Conservation (phyloP, 441 rosid genomes). For the Croton setiger region DNA sequence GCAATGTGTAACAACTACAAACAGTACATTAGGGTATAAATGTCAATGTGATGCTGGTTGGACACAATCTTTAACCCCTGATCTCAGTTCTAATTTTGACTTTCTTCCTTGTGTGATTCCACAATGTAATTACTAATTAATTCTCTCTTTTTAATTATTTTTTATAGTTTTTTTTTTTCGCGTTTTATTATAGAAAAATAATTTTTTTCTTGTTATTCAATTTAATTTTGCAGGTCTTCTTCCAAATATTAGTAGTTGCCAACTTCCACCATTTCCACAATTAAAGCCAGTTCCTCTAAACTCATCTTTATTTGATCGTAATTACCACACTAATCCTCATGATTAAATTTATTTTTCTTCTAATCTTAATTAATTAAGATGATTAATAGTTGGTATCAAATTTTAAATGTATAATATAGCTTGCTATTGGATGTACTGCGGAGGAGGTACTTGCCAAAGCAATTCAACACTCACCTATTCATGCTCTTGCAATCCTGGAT, state of each 20-base stretch:
- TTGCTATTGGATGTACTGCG: conserved; percentile 61
- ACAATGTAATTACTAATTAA: conserved; percentile 44
- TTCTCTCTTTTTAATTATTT: conserved; percentile 14
- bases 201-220: neutral
- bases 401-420: conserved; percentile 31
- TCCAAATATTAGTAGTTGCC: conserved; percentile 38
- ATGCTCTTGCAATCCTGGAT: conserved; percentile 48
- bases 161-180: neutral
- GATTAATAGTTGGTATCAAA: neutral
- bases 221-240: conserved; percentile 42
- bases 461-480: conserved; percentile 28
- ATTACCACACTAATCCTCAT: conserved; percentile 17
- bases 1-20: conserved; percentile 30
- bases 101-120: conserved; percentile 65
- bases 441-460: conserved; percentile 52
- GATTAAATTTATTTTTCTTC: too few species aligned
- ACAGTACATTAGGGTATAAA: conserved; percentile 27
- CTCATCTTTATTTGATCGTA: conserved; percentile 45
- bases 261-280: conserved; percentile 46
- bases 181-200: neutral
- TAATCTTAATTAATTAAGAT: neutral
- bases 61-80: conserved; percentile 34
- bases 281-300: conserved; percentile 34
- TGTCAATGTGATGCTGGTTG: conserved; percentile 59
- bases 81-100: conserved; percentile 5